A percentile compares a stretch with the other conserved stretches of the same genome.
Evolutionary conservation across 2,329 filamentous ascomycete genomes (phyloP).

Genomic region (Phialophora expanda): DNA sequence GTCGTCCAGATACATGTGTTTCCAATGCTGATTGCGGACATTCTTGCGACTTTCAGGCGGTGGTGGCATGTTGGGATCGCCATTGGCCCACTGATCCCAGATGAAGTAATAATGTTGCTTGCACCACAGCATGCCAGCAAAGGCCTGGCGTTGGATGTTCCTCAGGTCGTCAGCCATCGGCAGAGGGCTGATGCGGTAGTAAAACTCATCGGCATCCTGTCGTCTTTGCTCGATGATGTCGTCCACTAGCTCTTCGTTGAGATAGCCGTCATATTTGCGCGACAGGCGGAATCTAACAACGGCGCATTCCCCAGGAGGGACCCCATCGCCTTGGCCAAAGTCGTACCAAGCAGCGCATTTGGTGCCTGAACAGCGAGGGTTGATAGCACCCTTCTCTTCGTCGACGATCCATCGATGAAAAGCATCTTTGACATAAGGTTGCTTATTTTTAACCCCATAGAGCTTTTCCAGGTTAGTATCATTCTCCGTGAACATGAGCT

Average conservation of each 20-base stretch:
- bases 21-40: constrained; percentile 88
- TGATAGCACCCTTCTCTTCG: constrained; percentile 77
- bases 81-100: constrained; percentile 97
- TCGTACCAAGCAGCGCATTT: constrained; percentile 91
- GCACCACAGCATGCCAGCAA: constrained; percentile 97
- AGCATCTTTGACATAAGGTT: constrained; percentile 89
- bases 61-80: constrained; percentile 84
- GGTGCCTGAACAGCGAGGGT: constrained; percentile 78
- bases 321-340: constrained; percentile 87
- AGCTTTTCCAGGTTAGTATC: constrained; percentile 84
- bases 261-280: constrained; percentile 72
- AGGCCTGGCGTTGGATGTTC: constrained; percentile 92
- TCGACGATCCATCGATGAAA: constrained; percentile 89
- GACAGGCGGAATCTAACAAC: constrained; percentile 92
- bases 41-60: constrained; percentile 79
- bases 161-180: constrained; percentile 92
- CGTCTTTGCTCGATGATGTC: constrained; percentile 84
- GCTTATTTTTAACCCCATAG: constrained; percentile 77
- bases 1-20: constrained; percentile 92
- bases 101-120: constrained; percentile 97
- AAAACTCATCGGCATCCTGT: constrained; percentile 95
- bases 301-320: constrained; percentile 87
- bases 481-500: constrained; percentile 92
- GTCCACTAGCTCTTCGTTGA: constrained; percentile 93
- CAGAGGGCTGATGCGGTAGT: constrained; percentile 87